These are phyloP conservation scores for Physaria fendleri DNA, from an alignment of 345 rosid species.

Conservation along the genomic window DNA sequence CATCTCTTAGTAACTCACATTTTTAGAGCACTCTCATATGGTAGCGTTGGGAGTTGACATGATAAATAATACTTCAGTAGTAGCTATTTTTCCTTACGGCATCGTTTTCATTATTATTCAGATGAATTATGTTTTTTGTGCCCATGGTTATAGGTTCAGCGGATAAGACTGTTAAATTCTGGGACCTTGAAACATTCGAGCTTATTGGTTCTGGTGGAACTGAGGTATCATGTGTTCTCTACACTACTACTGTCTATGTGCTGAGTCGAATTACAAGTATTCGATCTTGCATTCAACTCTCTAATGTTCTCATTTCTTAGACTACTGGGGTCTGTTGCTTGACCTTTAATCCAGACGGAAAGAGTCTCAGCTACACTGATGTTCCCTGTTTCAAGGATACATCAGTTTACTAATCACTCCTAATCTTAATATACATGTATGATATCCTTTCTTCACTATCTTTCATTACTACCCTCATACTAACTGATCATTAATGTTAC, in stretches of 20 bases:
- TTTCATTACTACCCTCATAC: too few species aligned
- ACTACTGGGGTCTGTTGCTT: conserved; percentile 88
- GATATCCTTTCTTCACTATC: neutral
- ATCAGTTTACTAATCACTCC: neutral
- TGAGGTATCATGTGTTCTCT: conserved; percentile 54
- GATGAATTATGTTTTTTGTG: neutral
- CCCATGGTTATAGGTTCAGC: conserved; percentile 66
- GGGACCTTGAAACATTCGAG: conserved; percentile 99
- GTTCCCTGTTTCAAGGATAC: conserved; percentile 21
- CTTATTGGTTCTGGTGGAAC: conserved; percentile 88
- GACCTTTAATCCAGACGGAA: conserved; percentile 92
- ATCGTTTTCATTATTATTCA: neutral
- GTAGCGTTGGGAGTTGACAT: neutral
- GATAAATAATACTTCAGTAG: neutral
- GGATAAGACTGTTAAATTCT: conserved; percentile 94
- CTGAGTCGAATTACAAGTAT: neutral
- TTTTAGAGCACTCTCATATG: neutral
- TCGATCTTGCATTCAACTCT: neutral
- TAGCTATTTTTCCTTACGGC: neutral
- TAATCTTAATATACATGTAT: conserved; percentile 9
- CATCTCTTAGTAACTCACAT: neutral
- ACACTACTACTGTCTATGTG: neutral
- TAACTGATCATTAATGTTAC: too few species aligned
- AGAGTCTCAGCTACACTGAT: too few species aligned
- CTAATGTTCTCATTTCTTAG: conserved; percentile 33